Base-by-base conservation (phyloP, 2,329 filamentous ascomycete genomes). In the Fusarium xylarioides region DNA sequence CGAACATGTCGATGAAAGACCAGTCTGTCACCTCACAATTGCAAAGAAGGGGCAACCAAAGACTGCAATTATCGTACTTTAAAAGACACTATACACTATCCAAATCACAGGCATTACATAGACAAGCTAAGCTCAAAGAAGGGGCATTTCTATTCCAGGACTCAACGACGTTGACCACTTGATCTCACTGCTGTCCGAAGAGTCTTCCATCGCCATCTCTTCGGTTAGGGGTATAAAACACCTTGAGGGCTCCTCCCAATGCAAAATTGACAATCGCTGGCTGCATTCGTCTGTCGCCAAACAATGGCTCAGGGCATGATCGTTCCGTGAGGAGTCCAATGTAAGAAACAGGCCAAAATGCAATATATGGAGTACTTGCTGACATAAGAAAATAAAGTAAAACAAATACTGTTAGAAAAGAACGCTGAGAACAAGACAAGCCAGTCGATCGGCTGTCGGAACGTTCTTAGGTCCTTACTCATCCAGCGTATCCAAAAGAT, bases 41-140 rank as follows among this genome's bases (percentile, higher is more conserved):
- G 9, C 11, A 28, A 18, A n/a, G 11, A 15, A 37, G 47, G 43
- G 38, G 35, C 26, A 42, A 53, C 37, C 38, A 26, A 60, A 38
- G 35, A 30, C 44, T 44, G 50, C 53, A 65, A 74, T 70, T 57
- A 53, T 50, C 40, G 59, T 32, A 53, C 63, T 71, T 71, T 50
- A 68, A 66, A 46, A 57, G 52, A 74, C 62, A 73, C 71, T 75
- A 74, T 61, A 75, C 68, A 74, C 59, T 76, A 77, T 66, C 62
- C 66, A 66, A 63, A 76, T 76, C 62, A 74, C 67, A 77, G 54
- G 70, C 71, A 77, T 76, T 77, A 77, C 73, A 68, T 65, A 71
- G 66, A 74, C 74, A 74, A 59, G 74, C 58, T 56, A 64, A 69
- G 35, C 57, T 71, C 60, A 37, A 70, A 69, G 49, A 62, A 38